Evolutionary conservation across 2,329 filamentous ascomycete species (phyloP), one percentile per base, ranked within the genome.

Genomic region (Colletotrichum liaoningense): DNA sequence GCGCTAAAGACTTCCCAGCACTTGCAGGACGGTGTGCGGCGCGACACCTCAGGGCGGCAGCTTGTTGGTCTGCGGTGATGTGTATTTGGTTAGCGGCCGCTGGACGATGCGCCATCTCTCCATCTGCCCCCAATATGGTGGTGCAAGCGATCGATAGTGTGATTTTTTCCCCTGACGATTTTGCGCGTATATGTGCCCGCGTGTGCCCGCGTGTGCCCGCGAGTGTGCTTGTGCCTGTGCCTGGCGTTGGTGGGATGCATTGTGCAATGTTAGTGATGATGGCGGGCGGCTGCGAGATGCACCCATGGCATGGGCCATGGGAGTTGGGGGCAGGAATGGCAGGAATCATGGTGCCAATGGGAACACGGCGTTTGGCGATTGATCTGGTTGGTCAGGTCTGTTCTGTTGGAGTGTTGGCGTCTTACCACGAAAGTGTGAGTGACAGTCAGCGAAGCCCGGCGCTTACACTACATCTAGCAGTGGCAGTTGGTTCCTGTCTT

Each of bases 1-100:
- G 58, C 38, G 58, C 54, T 59, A 56, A 72, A 46, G 19, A 30
- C 26, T 30, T 38, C n/a, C 38, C 62, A 59, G 68, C 68, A 74
- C 68, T 58, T 67, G 72, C 68, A 72, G 67, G 38, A 66, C 24
- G 67, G 38, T 24, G 64, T 33, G n/a, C 38, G 22, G 22, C 69
- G 67, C 60, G 69, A 70, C 70, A 60, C 64, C 67, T 46, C 42
- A 63, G 59, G 59, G 65, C 24, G 62, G 42, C 65, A 38, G 62
- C 28, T 54, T 4, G n/a, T 55, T 11, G 46, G 52, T 22, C 33
- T 57, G 28, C 14, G 52, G 63, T 22, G 54, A 56, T 57, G 63
- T 22, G 33, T 9, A 4, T 33, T 33, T 24, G 26, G 19, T 54
- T 46, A 38, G 14, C 42, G 19, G 59, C 35, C 9, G 26, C 1